Evolutionary conservation across 257 asterid species (phyloP), one percentile per base, ranked within the genome.

Genomic region (Solanum appendiculatum): DNA sequence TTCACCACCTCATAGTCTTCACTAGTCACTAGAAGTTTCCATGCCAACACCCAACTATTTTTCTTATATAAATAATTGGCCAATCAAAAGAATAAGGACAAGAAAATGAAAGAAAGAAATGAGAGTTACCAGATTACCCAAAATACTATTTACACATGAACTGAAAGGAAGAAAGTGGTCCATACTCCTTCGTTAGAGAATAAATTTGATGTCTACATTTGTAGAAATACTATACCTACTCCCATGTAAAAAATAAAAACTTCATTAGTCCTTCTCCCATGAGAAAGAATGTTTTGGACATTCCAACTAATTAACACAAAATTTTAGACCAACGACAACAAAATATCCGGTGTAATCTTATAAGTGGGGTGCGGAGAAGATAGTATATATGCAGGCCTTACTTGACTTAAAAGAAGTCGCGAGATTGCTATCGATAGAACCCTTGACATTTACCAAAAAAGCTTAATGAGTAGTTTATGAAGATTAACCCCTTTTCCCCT

Each of bases 141-240:
- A 68, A 68, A 80, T 15, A 80, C 46, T 44, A 46, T 46, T 9
- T 1, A 48, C 31, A 81, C 44, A 46, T 48, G 68, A 29, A 9
- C 7, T 46, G 44, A 48, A 81, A 48, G 29, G 68, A 48, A 81
- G 14, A 81, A 9, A 11, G 69, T 81, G 31, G 85, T 29, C 85
- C 85, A 27, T 80, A 48, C 39, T 81, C 68, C 84, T 78, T 16
- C 85, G 29, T 48, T 46, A 81, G 12, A 9, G 69, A 81, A 81
- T 31, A 48, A 81, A 48, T 81, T 81, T 81, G 85, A 81, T 48
- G 85, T 81, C 27, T 29, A 48, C 85, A 81, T 18, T 81, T 81
- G 25, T 81, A 51, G 15, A 80, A 46, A 13, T 46, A 31, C 63
- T 46, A 20, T 37, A 31, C 85, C 66, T 51, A 81, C 85, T 48